These are phyloP conservation scores for Thalassiosira sp. DNA, from an alignment of 352 stramenopile genomes.

Conservation along the genomic window DNA sequence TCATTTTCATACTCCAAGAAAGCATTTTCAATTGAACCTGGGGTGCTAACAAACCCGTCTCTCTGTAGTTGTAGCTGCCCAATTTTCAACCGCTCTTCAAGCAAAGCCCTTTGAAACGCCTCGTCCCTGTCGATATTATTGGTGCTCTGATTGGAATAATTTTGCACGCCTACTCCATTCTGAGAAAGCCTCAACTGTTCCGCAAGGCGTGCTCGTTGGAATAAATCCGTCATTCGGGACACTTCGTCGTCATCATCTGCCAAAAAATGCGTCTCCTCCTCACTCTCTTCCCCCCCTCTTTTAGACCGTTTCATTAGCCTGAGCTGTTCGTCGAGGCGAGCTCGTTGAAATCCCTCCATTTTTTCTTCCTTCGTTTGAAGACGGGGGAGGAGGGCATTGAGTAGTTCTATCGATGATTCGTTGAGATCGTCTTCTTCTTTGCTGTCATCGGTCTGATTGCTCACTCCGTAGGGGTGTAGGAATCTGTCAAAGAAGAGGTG, in stretches of 20 bases:
- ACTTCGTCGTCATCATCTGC: slow-evolving; percentile 11
- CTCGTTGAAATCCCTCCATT: slow-evolving; percentile 39
- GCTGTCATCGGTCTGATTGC: slow-evolving; percentile 8
- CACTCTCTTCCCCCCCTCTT: no score
- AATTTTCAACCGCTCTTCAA: slow-evolving; percentile 34
- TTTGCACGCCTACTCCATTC: background rate
- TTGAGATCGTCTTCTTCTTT: slow-evolving; percentile 4
- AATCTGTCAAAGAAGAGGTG: slow-evolving; percentile 47
- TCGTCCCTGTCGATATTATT: slow-evolving; percentile 25
- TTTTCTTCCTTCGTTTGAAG: slow-evolving; percentile 5
- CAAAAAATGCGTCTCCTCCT: background rate
- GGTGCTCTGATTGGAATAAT: background rate
- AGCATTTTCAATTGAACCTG: slow-evolving; percentile 17
- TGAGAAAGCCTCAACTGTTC: slow-evolving; percentile 28
- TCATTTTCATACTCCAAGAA: slow-evolving; percentile 15
- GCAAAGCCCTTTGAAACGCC: slow-evolving; percentile 35
- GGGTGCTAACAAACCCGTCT: slow-evolving; percentile 3
- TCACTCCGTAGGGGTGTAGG: slow-evolving; percentile 41
- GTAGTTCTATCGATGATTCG: slow-evolving; percentile 10
- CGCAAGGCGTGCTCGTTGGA: slow-evolving; percentile 20
- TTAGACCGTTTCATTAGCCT: slow-evolving; percentile 1
- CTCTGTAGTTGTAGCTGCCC: slow-evolving; percentile 18
- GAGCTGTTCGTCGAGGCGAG: slow-evolving; percentile 30
- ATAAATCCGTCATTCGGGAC: slow-evolving; percentile 11
- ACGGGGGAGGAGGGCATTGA: slow-evolving; percentile 35